phyloP scores from a whole-genome alignment of 1,284 basidiomycete genomes.

The Calocybe gambosa region DNA sequence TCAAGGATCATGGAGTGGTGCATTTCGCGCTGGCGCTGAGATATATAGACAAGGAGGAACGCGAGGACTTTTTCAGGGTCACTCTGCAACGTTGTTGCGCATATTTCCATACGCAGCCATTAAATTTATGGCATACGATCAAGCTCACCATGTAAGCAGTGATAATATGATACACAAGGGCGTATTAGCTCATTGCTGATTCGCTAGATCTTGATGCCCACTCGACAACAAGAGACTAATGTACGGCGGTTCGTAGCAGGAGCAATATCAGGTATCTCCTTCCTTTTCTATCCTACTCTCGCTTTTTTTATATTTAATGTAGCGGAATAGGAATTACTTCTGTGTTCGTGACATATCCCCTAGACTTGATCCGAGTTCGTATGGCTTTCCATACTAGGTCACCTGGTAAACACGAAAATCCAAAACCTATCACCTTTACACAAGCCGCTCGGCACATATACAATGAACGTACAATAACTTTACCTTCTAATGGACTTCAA shows the following conservation, averaged over 20 bases:
- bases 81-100: slow-evolving; percentile 82
- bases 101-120: slow-evolving; percentile 96
- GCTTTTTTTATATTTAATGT: not conserved
- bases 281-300: not conserved
- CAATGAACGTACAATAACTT: slow-evolving; percentile 45
- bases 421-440: slow-evolving; percentile 53
- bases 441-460: slow-evolving; percentile 66
- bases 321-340: slow-evolving; percentile 70
- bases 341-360: slow-evolving; percentile 89
- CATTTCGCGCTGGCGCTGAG: slow-evolving; percentile 73
- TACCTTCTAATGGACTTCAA: slow-evolving; percentile 7
- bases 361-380: slow-evolving; percentile 93
- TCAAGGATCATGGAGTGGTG: slow-evolving; percentile 79
- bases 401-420: slow-evolving; percentile 20
- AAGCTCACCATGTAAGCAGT: slow-evolving; percentile 63
- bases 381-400: slow-evolving; percentile 83
- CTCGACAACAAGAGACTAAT: slow-evolving; percentile 74
- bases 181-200: not conserved
- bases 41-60: slow-evolving; percentile 76
- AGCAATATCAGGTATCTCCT: slow-evolving; percentile 69
- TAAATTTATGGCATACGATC: slow-evolving; percentile 98
- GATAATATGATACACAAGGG: not conserved
- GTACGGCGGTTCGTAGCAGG: slow-evolving; percentile 84
- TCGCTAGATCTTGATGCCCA: slow-evolving; percentile 74
- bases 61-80: slow-evolving; percentile 88